Base-by-base conservation (phyloP, 768 basidiomycete genomes). In the Suillus paluster region DNA sequence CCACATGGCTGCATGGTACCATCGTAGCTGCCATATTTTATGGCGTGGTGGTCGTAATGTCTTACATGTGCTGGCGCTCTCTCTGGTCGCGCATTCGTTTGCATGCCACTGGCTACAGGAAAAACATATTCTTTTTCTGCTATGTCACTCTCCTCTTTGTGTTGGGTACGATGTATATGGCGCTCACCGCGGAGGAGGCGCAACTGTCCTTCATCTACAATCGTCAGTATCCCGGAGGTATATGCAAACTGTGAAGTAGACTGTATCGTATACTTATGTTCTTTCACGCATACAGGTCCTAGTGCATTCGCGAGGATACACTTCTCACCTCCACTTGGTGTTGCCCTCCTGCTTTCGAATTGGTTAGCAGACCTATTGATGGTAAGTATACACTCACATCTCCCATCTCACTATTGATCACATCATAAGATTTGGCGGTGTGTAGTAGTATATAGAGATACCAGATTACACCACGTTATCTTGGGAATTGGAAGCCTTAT, bases 181-280 rank as follows among this genome's bases (percentile, higher is more conserved):
- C 59, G 1, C 23, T 62, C 62, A 71, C 67, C 33, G 48, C 70
- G 0, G 53, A 64, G 12, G 70, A 72, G 50, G 72, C 69, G 44
- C 70, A 75, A 25, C 56, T 69, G 4, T 67, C 66, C 15, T 74
- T 75, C 63, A 71, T 74, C 61, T 66, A 70, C 23, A 19, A 75
- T 34, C 72, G 74, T 30, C 57, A 73, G n/a, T 75, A 69, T 42
- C 72, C 74, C 2, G 73, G 73, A 25, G 73, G 72, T 73, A 21
- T 49, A 71, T 61, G 23, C 39, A 2, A 41, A 19, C 34, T 36
- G n/a, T 4, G 21, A 30, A 9, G 5, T 11, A 38, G 36, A 12
- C 39, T n/a, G 41, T 27, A 30, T n/a, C 23, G 8, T 15, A 15
- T 1, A 36, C 12, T 49, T 27, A 23, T 36, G 23, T 46, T 23